phyloP scores from a whole-genome alignment of 805 yeast species.

The Pichia pseudocactophila region DNA sequence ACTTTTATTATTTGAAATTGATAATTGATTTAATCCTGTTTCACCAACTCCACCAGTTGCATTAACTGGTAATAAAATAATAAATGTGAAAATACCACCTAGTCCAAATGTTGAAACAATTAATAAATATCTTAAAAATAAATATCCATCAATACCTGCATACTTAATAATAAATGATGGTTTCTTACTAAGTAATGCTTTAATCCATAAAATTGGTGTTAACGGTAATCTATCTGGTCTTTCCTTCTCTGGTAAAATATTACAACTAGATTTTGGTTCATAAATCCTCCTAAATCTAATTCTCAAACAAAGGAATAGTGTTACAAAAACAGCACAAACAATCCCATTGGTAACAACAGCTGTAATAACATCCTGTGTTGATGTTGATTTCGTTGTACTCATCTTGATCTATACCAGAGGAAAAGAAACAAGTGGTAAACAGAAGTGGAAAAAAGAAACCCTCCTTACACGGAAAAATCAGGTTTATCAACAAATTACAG shows the following conservation, averaged over 20 bases:
- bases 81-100: conserved; percentile 49
- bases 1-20: conserved; percentile 65
- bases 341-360: conserved; percentile 61
- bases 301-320: conserved; percentile 57
- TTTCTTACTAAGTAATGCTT: conserved; percentile 52
- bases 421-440: too few species aligned
- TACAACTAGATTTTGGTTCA: conserved; percentile 68
- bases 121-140: conserved; percentile 71
- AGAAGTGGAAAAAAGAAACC: too few species aligned
- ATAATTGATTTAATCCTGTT: conserved; percentile 63
- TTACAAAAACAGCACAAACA: conserved; percentile 53
- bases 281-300: conserved; percentile 64
- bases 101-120: conserved; percentile 45
- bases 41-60: conserved; percentile 57
- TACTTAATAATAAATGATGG: conserved; percentile 74
- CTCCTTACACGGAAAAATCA: too few species aligned
- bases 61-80: conserved; percentile 76
- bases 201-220: conserved; percentile 65
- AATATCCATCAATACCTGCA: conserved; percentile 91
- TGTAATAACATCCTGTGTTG: conserved; percentile 69
- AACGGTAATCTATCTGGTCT: conserved; percentile 66
- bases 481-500: too few species aligned
- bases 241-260: conserved; percentile 47
- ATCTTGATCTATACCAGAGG: not conserved
- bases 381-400: conserved; percentile 27